Percentiles rank a stretch among this genome's conserved stretches.
Evolutionary conservation across 441 rosid species (phyloP).

Genomic region (Sinapis alba): DNA sequence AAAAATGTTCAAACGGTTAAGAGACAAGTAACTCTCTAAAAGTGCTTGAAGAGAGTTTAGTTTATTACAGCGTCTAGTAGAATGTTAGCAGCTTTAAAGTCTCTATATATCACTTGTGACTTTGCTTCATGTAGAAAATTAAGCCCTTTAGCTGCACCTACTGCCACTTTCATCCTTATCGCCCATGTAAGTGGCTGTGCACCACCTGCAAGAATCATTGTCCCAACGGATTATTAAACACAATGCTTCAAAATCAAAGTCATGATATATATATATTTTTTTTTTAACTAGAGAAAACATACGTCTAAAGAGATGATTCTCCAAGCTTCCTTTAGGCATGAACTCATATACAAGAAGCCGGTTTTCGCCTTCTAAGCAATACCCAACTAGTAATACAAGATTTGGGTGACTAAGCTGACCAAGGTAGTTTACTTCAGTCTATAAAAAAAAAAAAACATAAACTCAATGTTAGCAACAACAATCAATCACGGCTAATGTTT

Average conservation of each 20-base stretch:
- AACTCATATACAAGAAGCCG: not conserved
- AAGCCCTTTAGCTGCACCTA: not conserved
- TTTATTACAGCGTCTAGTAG: not conserved
- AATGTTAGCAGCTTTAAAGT: not conserved
- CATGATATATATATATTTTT: not conserved
- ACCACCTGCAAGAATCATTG: not conserved
- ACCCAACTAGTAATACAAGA: not conserved
- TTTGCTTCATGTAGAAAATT: not conserved
- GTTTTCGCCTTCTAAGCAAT: not conserved
- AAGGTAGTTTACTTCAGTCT: not conserved
- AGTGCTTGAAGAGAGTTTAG: not conserved
- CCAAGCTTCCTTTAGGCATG: slow-evolving; percentile 1
- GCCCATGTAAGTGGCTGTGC: not conserved
- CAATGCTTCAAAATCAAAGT: not conserved
- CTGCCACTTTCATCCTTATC: not conserved
- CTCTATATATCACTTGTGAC: not conserved
- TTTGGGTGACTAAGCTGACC: not conserved
- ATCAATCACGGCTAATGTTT: too few relatives aligned
- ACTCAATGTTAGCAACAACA: not conserved
- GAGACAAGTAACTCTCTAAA: not conserved
- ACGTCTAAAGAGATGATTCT: not conserved
- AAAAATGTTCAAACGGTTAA: not conserved
- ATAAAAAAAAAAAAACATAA: not conserved
- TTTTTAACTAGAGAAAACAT: not conserved
- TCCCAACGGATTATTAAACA: not conserved